Evolutionary conservation across 805 yeast species (phyloP).

Genomic region (Pichia eremophila): DNA sequence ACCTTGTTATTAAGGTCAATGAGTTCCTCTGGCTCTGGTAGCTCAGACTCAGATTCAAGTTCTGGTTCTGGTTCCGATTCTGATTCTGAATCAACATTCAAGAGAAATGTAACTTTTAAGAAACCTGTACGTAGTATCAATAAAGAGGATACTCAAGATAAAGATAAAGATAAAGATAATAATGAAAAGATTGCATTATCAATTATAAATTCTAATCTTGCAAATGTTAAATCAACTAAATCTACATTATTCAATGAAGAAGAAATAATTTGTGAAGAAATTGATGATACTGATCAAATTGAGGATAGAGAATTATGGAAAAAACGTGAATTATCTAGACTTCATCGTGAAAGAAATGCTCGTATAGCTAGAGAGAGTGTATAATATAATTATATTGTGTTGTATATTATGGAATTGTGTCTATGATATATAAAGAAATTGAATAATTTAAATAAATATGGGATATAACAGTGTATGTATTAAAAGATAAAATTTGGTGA

Average conservation of each 20-base stretch:
- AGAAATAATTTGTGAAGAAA: background rate
- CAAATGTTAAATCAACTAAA: background rate
- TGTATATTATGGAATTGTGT: no score
- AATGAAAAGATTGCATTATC: background rate
- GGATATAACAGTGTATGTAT: no score
- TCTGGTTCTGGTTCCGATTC: background rate
- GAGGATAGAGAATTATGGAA: background rate
- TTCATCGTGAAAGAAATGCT: background rate
- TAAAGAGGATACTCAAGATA: background rate
- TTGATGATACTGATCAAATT: background rate
- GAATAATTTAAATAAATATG: background rate
- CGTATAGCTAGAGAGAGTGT: background rate
- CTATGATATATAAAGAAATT: no score
- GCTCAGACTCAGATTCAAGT: background rate
- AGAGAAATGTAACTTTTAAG: background rate
- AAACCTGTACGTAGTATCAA: background rate
- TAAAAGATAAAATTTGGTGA: background rate
- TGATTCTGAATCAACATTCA: background rate
- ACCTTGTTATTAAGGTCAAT: no score
- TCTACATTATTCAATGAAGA: background rate
- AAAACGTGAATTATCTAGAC: background rate
- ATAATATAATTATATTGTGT: no score
- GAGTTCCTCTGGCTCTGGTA: background rate
- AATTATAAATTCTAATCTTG: background rate
- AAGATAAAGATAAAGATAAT: no score